phyloP scores from a whole-genome alignment of 2,329 filamentous ascomycete genomes.

The Aspergillus brunneoviolaceus region DNA sequence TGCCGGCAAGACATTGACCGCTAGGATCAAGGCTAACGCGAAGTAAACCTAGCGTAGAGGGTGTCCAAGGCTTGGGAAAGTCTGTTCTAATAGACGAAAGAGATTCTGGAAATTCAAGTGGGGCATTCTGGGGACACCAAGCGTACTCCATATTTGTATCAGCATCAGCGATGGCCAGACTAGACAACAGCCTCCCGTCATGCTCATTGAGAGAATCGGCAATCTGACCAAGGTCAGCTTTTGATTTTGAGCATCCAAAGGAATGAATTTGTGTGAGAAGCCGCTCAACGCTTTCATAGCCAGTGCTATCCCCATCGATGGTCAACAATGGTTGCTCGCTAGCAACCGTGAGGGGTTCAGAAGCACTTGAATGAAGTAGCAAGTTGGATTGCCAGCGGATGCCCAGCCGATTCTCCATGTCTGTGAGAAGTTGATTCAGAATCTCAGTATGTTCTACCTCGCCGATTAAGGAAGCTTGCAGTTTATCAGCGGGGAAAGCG shows the following conservation, averaged over 20 bases:
- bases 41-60: slow-evolving; percentile 35
- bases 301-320: slow-evolving; percentile 26
- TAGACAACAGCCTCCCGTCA: slow-evolving; percentile 30
- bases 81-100: slow-evolving; percentile 10
- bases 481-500: slow-evolving; percentile 20
- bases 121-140: slow-evolving; percentile 36
- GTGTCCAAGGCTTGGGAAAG: slow-evolving; percentile 14
- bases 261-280: slow-evolving; percentile 28
- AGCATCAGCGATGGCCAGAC: slow-evolving; percentile 13
- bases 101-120: slow-evolving; percentile 30
- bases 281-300: slow-evolving; percentile 25
- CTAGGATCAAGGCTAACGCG: slow-evolving; percentile 25
- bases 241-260: slow-evolving; percentile 34
- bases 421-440: slow-evolving; percentile 26
- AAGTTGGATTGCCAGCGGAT: slow-evolving; percentile 27
- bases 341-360: slow-evolving; percentile 16
- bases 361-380: slow-evolving; percentile 20
- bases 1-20: slow-evolving; percentile 20
- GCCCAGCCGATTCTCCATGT: slow-evolving; percentile 34
- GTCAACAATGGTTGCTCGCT: slow-evolving; percentile 25
- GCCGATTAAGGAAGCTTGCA: slow-evolving; percentile 25
- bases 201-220: slow-evolving; percentile 36
- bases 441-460: slow-evolving; percentile 23
- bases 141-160: slow-evolving; percentile 23
- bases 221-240: slow-evolving; percentile 25